These are phyloP conservation scores for California macrophylla DNA, from an alignment of 441 rosid genomes.

Conservation along the genomic window DNA sequence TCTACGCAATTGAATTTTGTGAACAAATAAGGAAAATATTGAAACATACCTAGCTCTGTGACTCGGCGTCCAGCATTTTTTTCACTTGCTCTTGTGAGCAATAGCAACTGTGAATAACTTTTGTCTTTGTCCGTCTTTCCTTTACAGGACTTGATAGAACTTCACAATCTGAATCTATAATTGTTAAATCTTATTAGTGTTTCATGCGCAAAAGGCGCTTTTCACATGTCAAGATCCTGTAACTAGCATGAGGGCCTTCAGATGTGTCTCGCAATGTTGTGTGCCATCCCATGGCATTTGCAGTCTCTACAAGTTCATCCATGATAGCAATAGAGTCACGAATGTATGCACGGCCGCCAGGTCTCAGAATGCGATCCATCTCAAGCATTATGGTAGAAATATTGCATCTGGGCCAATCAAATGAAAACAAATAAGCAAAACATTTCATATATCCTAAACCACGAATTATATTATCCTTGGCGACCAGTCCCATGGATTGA, in stretches of 20 bases:
- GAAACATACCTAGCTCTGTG: neutral
- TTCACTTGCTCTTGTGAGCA: neutral
- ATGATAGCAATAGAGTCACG: constrained; percentile 70
- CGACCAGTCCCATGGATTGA: neutral
- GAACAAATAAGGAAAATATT: neutral
- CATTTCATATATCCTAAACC: neutral
- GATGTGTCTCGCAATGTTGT: constrained; percentile 59
- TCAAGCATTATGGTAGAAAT: constrained; percentile 89
- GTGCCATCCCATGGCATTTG: constrained; percentile 77
- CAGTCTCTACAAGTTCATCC: constrained; percentile 71
- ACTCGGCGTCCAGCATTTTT: neutral
- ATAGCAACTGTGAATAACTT: no score
- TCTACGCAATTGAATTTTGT: neutral
- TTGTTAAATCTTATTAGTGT: neutral
- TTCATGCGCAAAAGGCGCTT: constrained; percentile 55
- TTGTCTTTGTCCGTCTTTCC: neutral
- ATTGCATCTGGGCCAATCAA: constrained; percentile 50
- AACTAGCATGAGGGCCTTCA: constrained; percentile 96
- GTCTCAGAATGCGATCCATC: constrained; percentile 95
- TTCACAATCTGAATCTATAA: no score
- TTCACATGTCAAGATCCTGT: constrained; percentile 66
- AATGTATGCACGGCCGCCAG: constrained; percentile 83
- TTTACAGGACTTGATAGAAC: neutral
- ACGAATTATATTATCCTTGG: neutral
- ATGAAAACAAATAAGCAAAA: neutral